Evolutionary conservation across 2,329 filamentous ascomycete genomes (phyloP), one percentile per base, ranked within the genome.

Genomic region (Sclerotinia sclerotiorum): DNA sequence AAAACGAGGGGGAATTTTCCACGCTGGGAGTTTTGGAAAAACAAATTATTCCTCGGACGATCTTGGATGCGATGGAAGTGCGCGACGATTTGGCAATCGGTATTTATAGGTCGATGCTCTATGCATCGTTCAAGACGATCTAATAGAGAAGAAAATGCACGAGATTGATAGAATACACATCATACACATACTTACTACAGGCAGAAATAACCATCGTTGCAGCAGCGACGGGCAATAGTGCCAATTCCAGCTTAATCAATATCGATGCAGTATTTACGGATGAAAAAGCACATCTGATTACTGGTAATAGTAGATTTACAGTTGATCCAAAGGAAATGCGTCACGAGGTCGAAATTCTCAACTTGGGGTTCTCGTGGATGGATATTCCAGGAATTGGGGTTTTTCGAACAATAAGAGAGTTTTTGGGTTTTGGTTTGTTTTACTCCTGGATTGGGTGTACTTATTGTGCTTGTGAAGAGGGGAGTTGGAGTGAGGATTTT

Each of bases 361-460:
- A 49, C 61, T 5, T 64, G 61, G 61, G 62, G 55, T 19, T 15
- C 61, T 19, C 66, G 74, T 19, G 74, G 65, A 5, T 76, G 74
- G 75, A 67, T 66, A 2, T 54, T 74, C 10, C 73, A 76, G 66
- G 75, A 76, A 58, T 29, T 69, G n/a, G n/a, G 44, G 71, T 1
- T 68, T 76, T 3, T 69, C 75, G 15, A n/a, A n/a, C n/a, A n/a
- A n/a, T n/a, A 54, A 42, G 24, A 66, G 75, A 21, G 71, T 64
- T 3, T 15, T n/a, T n/a, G n/a, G n/a, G n/a, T n/a, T n/a, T n/a
- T n/a, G n/a, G n/a, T 76, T 2, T 70, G 72, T 48, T 74, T 74
- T 65, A 71, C 70, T 0, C 19, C 67, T 19, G 55, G 52, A 17
- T n/a, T n/a, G n/a, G n/a, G n/a, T 49, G 73, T 17, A 49, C 73